phyloP scores from a whole-genome alignment of 352 stramenopile genomes.

The Phytophthora foliorum region DNA sequence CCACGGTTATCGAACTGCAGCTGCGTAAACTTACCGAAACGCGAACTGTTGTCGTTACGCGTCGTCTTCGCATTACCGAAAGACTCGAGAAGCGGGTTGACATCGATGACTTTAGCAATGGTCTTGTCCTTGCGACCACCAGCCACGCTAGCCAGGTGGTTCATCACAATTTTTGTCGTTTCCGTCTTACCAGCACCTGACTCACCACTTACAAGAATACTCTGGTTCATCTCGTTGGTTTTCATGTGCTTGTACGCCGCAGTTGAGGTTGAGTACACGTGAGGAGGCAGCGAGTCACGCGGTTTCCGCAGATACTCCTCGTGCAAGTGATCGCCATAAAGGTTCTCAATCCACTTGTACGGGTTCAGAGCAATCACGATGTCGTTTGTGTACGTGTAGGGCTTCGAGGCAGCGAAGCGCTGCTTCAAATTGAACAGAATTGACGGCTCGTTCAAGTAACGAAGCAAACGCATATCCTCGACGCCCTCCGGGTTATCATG shows the following conservation, averaged over 20 bases:
- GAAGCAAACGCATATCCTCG: conserved; percentile 89
- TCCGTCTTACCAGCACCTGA: conserved; percentile 96
- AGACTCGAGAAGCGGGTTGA: conserved; percentile 93
- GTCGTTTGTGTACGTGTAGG: conserved; percentile 98
- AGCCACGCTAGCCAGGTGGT: conserved; percentile 86
- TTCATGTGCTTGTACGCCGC: conserved; percentile 91
- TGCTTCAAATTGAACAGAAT: conserved; percentile 96
- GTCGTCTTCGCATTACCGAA: conserved; percentile 97
- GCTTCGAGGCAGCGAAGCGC: conserved; percentile 91
- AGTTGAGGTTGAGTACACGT: conserved; percentile 91
- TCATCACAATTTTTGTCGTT: conserved; percentile 97
- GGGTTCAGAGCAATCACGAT: conserved; percentile 99
- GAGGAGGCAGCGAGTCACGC: conserved; percentile 71
- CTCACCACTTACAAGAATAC: conserved; percentile 90
- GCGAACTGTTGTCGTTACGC: conserved; percentile 93
- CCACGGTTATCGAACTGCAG: conserved; percentile 87
- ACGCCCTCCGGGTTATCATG: conserved; percentile 82
- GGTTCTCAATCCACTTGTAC: conserved; percentile 95
- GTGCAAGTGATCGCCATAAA: conserved; percentile 92
- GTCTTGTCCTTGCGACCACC: conserved; percentile 90
- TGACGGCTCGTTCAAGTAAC: conserved; percentile 93
- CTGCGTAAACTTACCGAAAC: conserved; percentile 93
- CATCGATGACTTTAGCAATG: conserved; percentile 93
- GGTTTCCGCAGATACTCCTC: conserved; percentile 83
- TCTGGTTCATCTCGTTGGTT: conserved; percentile 81